These are phyloP conservation scores for Camellia lanceoleosa DNA, from an alignment of 148 eudicot genomes.

Conservation along the genomic window DNA sequence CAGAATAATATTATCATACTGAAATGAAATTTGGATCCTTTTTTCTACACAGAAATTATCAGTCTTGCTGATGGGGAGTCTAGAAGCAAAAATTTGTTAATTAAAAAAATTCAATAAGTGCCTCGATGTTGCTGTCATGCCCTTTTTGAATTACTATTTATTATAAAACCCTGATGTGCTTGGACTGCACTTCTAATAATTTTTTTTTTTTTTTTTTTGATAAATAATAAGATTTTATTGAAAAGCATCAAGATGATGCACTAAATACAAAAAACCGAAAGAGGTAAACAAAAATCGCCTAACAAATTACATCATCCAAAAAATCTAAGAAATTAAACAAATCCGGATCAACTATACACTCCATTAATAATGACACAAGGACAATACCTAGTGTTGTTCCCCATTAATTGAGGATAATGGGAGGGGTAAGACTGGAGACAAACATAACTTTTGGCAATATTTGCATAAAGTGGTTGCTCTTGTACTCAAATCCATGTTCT, in stretches of 20 bases:
- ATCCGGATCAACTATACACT: too few relatives aligned
- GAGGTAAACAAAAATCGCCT: too few relatives aligned
- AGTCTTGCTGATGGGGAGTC: neutral
- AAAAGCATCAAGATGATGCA: too few relatives aligned
- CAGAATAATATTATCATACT: too few relatives aligned
- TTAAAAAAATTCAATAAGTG: neutral
- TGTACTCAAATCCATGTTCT: neutral
- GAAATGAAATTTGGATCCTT: too few relatives aligned
- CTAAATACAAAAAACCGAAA: too few relatives aligned
- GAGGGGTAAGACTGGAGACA: neutral
- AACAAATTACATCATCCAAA: too few relatives aligned
- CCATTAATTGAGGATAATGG: neutral
- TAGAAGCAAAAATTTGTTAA: neutral
- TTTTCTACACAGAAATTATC: neutral
- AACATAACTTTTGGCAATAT: neutral
- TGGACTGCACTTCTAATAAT: neutral
- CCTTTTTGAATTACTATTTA: neutral
- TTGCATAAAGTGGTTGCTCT: neutral
- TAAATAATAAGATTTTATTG: too few relatives aligned
- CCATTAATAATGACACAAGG: neutral
- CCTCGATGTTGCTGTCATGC: neutral
- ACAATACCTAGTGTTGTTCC: neutral
- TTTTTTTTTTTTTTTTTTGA: too few relatives aligned
- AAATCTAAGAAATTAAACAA: too few relatives aligned
- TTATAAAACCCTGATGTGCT: slow-evolving; percentile 2